Evolutionary conservation across 83 land plant genomes (phyloP).

Genomic region (Thuja plicata): DNA sequence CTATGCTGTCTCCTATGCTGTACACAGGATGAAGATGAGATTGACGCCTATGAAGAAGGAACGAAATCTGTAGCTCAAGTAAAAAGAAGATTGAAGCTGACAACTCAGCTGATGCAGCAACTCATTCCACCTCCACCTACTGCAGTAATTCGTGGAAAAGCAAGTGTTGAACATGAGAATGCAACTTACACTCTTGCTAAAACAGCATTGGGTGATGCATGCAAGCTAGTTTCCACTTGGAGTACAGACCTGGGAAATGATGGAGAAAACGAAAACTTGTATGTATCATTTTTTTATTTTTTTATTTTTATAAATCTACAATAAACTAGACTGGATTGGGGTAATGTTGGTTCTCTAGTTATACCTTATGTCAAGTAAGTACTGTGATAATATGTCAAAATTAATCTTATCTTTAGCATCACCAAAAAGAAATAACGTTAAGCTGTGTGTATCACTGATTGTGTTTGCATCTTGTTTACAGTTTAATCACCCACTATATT

Average conservation of each 20-base stretch:
- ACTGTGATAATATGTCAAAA: not conserved
- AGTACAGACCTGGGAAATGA: slow-evolving; percentile 14
- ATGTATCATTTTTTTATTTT: slow-evolving; percentile 12
- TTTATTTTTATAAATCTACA: not conserved
- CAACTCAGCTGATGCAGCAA: slow-evolving; percentile 72
- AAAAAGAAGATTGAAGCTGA: slow-evolving; percentile 54
- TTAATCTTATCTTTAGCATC: not conserved
- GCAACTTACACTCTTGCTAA: slow-evolving; percentile 47
- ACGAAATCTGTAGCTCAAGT: slow-evolving; percentile 19
- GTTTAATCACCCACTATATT: not conserved
- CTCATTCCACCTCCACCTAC: slow-evolving; percentile 45
- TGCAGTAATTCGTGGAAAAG: slow-evolving; percentile 33
- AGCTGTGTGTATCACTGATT: not conserved
- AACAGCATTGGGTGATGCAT: slow-evolving; percentile 48
- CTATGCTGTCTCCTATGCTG: not conserved
- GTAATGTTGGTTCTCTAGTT: not conserved
- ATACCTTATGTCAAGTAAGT: not conserved
- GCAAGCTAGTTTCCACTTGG: slow-evolving; percentile 29
- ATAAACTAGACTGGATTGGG: not conserved
- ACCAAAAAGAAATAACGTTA: not conserved
- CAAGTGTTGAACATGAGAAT: slow-evolving; percentile 38
- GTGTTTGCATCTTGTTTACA: not conserved
- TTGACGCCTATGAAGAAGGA: slow-evolving; percentile 33
- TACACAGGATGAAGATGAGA: slow-evolving; percentile 42
- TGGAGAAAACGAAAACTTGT: slow-evolving; percentile 25